phyloP scores from a whole-genome alignment of 371 early-diverging fungal species.

The Homolaphlyctis polyrhiza region DNA sequence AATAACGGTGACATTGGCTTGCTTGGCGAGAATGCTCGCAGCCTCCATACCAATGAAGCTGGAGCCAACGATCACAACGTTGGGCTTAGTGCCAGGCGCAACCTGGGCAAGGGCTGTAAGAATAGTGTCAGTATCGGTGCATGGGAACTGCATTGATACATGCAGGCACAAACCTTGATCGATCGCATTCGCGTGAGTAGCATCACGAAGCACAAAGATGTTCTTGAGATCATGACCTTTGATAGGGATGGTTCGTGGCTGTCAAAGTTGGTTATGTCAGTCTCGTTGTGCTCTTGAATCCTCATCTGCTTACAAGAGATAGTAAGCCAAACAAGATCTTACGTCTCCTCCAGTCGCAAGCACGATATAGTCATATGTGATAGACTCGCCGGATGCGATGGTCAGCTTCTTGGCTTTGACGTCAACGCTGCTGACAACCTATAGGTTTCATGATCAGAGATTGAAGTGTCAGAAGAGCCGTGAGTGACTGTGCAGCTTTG shows the following conservation, averaged over 20 bases:
- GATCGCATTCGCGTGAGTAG: conserved; percentile 34
- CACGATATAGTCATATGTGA: conserved; percentile 37
- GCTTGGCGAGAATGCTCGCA: conserved; percentile 38
- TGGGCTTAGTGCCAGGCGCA: conserved; percentile 16
- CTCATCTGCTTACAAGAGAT: too few species aligned
- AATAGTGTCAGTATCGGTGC: too few species aligned
- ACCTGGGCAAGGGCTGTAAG: neutral
- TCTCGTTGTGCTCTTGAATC: too few species aligned
- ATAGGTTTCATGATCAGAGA: too few species aligned
- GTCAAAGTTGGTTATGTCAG: neutral
- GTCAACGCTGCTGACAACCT: conserved; percentile 22
- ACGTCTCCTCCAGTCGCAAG: conserved; percentile 43
- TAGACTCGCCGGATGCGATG: conserved; percentile 21
- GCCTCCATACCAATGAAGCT: conserved; percentile 59
- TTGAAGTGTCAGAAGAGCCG: neutral
- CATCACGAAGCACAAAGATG: conserved; percentile 40
- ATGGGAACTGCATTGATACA: too few species aligned
- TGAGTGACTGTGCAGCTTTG: neutral
- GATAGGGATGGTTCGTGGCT: conserved; percentile 40
- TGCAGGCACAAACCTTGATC: too few species aligned
- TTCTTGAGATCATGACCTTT: conserved; percentile 38
- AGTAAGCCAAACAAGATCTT: too few species aligned
- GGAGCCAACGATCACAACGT: conserved; percentile 49
- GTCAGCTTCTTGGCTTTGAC: conserved; percentile 30
- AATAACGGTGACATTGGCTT: conserved; percentile 41